A percentile compares a stretch with the other conserved stretches of the same genome.
Evolutionary conservation across 345 rosid genomes (phyloP).

Genomic region (Turnera subulata): DNA sequence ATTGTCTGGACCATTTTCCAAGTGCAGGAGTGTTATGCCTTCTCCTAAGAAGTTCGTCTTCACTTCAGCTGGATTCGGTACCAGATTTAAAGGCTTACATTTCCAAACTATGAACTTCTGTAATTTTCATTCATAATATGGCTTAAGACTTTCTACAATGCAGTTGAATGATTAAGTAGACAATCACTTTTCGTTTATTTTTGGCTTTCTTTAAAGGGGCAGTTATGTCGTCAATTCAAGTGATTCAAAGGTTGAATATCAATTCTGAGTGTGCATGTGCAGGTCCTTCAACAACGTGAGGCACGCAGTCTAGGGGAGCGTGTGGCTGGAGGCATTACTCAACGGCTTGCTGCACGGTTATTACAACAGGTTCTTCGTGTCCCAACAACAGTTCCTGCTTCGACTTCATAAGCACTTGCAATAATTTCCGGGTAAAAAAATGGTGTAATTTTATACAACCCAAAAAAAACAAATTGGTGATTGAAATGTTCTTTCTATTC

Average conservation of each 20-base stretch:
- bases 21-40: too few species aligned
- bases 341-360: slow-evolving; percentile 84
- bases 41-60: too few species aligned
- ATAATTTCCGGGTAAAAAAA: slow-evolving; percentile 6
- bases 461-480: not conserved
- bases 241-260: too few species aligned
- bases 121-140: too few species aligned
- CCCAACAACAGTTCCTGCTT: slow-evolving; percentile 37
- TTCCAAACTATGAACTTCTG: too few species aligned
- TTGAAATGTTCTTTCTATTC: too few species aligned
- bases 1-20: too few species aligned
- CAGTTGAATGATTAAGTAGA: too few species aligned
- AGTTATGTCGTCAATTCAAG: too few species aligned
- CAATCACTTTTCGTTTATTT: not conserved
- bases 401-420: slow-evolving; percentile 28
- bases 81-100: too few species aligned
- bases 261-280: slow-evolving; percentile 8
- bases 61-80: too few species aligned
- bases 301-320: slow-evolving; percentile 73
- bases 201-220: not conserved
- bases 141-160: not conserved
- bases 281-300: slow-evolving; percentile 93
- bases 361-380: slow-evolving; percentile 77
- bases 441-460: not conserved
- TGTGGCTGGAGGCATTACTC: slow-evolving; percentile 73